Evolutionary conservation across 371 early-diverging fungal genomes (phyloP), one percentile per base, ranked within the genome.

Genomic region (Coemansia sp.): DNA sequence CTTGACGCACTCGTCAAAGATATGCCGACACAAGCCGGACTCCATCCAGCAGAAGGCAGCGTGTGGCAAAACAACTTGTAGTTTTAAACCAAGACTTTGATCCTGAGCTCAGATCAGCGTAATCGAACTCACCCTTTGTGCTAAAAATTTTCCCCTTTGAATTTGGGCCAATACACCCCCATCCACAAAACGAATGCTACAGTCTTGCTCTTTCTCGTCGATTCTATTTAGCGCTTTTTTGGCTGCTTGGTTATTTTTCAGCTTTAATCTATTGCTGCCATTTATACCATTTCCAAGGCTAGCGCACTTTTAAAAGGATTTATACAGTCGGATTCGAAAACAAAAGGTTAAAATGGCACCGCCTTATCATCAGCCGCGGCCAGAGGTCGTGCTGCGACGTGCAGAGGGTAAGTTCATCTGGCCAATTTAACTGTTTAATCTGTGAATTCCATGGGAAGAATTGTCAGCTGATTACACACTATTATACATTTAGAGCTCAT

Each of bases 401-500:
- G 75, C 78, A 26, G 75, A 77, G 24, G 73, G 73, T 69, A 69
- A 51, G 64, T 48, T 17, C 2, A 32, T n/a, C 19, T 13, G 17
- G 36, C 36, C 36, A 36, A 36, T n/a, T 6, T 21, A 2, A 19
- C 21, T 44, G 28, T 44, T 44, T 5, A 24, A 39, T 7, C 26
- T 44, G 13, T n/a, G 29, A 24, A 60, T 13, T 44, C n/a, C n/a
- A 44, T 44, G 23, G 19, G n/a, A 29, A 36, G 28, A 28, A 17
- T 12, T 4, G 19, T n/a, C 4, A 24, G 28, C 49, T 57, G 62
- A 66, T 26, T 55, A 3, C 9, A 55, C 15, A n/a, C 46, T 48
- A 17, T 21, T 15, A 29, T 12, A 6, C 23, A 23, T 61, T 6
- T 72, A 80, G 98, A 97, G 81, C 91, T 97, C 48, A 87, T 95